These are phyloP conservation scores for Stagonosporopsis vannaccii DNA, from an alignment of 2,329 filamentous ascomycete species.

Conservation along the genomic window DNA sequence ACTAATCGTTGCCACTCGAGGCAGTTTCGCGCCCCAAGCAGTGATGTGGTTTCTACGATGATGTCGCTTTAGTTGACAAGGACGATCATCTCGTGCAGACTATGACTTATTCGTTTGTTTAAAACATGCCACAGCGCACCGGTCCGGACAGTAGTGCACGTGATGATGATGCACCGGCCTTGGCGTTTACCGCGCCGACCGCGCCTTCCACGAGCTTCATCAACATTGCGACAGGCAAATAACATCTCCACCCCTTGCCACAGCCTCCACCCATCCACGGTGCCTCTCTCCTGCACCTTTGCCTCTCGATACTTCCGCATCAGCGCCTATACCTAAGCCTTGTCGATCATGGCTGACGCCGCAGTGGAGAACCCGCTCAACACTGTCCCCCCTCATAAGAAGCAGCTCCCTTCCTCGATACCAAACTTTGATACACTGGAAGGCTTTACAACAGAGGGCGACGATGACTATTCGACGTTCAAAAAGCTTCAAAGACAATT, in stretches of 20 bases:
- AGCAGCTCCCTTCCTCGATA: constrained; percentile 78
- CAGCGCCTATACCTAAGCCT: neutral
- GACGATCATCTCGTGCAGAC: no score
- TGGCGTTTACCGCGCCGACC: constrained; percentile 30
- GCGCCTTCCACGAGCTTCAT: constrained; percentile 38
- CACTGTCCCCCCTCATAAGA: constrained; percentile 79
- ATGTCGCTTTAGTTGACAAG: neutral
- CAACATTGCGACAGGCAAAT: constrained; percentile 33
- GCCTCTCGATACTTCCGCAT: neutral
- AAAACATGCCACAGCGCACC: neutral
- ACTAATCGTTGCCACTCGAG: neutral
- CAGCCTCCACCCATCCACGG: constrained; percentile 1
- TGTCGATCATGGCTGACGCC: constrained; percentile 77
- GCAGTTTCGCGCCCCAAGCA: neutral
- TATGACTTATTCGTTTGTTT: neutral
- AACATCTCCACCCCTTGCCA: constrained; percentile 5
- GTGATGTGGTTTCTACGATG: neutral
- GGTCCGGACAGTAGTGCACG: neutral
- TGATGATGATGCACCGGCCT: constrained; percentile 24
- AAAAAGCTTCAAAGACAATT: constrained; percentile 97
- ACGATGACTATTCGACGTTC: constrained; percentile 91
- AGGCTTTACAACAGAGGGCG: constrained; percentile 78
- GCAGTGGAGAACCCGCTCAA: constrained; percentile 82
- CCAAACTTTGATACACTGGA: constrained; percentile 91
- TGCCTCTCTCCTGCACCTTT: neutral